Conservation (phyloP, 768 basidiomycete genomes). For the Crassisporium funariophilum region DNA sequence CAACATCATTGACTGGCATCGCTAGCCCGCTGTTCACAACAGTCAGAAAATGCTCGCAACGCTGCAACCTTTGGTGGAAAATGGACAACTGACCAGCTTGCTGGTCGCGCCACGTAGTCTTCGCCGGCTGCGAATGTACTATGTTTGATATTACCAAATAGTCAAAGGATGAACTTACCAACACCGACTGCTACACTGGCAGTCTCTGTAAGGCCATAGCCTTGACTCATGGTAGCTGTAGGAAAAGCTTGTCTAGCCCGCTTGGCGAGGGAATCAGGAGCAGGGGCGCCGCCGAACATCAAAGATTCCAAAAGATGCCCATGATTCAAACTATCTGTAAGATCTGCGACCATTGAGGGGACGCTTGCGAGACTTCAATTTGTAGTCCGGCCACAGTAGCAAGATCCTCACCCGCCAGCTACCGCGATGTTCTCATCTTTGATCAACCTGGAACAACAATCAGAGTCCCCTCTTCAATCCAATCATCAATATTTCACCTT, state of each 20-base stretch:
- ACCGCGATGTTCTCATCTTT: slow-evolving; percentile 52
- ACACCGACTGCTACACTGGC: slow-evolving; percentile 53
- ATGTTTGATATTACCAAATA: neutral
- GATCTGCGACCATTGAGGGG: slow-evolving; percentile 62
- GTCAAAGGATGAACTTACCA: slow-evolving; percentile 27
- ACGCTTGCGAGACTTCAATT: slow-evolving; percentile 36
- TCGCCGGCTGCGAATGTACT: slow-evolving; percentile 39
- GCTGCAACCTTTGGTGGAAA: neutral
- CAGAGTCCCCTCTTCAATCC: neutral
- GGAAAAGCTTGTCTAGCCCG: slow-evolving; percentile 50
- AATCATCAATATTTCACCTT: slow-evolving; percentile 12
- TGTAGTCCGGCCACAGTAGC: neutral
- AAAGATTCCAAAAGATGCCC: slow-evolving; percentile 48
- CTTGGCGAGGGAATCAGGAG: slow-evolving; percentile 48
- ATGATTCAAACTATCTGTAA: slow-evolving; percentile 48
- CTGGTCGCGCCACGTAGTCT: slow-evolving; percentile 52
- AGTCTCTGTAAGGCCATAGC: slow-evolving; percentile 62
- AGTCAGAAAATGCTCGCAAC: slow-evolving; percentile 4
- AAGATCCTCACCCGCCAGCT: slow-evolving; percentile 50
- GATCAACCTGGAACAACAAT: slow-evolving; percentile 41
- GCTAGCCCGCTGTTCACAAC: slow-evolving; percentile 48
- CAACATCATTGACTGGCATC: slow-evolving; percentile 56
- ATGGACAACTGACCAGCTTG: slow-evolving; percentile 40
- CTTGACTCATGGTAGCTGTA: slow-evolving; percentile 47
- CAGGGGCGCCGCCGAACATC: slow-evolving; percentile 55